phyloP scores from a whole-genome alignment of 139 green algal genomes.

The Edaphochlamys debaryana region DNA sequence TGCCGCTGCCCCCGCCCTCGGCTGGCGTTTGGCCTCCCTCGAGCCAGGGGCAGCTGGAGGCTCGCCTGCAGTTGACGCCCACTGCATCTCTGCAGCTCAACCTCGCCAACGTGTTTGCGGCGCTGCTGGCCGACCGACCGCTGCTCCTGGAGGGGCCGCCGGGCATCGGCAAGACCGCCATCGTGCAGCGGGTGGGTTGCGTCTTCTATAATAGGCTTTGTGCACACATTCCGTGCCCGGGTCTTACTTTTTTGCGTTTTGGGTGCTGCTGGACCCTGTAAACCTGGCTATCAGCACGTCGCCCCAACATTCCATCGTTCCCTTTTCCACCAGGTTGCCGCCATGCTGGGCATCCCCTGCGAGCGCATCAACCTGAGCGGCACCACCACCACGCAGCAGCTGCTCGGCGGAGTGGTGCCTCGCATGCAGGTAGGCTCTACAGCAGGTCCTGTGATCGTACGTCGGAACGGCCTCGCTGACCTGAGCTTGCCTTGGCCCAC shows the following conservation, averaged over 20 bases:
- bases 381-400: not conserved
- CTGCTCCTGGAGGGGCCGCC: no score
- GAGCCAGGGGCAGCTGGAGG: not conserved
- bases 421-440: no score
- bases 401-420: no score
- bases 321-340: slow-evolving; percentile 35
- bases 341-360: slow-evolving; percentile 8
- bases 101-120: slow-evolving; percentile 32
- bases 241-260: not conserved
- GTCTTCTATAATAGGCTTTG: no score
- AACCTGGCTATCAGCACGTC: no score
- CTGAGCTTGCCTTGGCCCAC: no score
- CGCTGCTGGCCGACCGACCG: slow-evolving; percentile 2
- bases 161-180: slow-evolving; percentile 57
- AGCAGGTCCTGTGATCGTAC: no score
- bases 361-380: slow-evolving; percentile 51
- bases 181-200: no score
- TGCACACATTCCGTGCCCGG: no score
- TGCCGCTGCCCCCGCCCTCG: not conserved
- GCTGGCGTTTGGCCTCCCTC: not conserved
- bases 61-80: slow-evolving; percentile 20
- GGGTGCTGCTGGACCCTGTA: no score
- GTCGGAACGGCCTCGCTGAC: no score
- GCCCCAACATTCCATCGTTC: no score
- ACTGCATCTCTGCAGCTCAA: slow-evolving; percentile 44